Evolutionary conservation across 208 protist species (phyloP), one percentile per base, ranked within the genome.

Genomic region (Trypanosoma mega): DNA sequence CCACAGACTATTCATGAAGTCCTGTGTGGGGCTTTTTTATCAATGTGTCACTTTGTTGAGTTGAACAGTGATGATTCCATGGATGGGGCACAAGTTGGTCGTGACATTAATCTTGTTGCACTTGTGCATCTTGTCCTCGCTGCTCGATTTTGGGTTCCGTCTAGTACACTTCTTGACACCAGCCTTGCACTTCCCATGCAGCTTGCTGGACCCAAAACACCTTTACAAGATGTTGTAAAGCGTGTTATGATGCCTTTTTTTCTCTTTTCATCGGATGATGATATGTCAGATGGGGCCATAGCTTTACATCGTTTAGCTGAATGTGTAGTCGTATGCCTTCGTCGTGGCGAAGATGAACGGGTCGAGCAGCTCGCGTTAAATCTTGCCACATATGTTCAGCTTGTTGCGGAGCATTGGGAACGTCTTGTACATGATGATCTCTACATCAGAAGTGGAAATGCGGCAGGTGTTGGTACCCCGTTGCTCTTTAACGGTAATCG

Each of bases 211-310:
- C 20, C 48, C 7, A 51, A 54, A 21, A 54, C 57, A 45, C 44
- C 47, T 29, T 26, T 72, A 3, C 51, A 54, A 24, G 65, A 72
- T 4, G 50, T 24, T n/a, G 55, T 60, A 21, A 26, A 27, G 3
- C 48, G 33, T 37, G 41, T 64, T 23, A 41, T 72, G 8, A 36
- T 72, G 11, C 65, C 65, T 11, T 62, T 55, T 41, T 72, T 72
- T 21, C 24, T 33, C 48, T 21, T 37, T 24, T 37, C 31, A 8
- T 31, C 27, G 26, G 43, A 50, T 29, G 29, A 44, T n/a, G 36
- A 34, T 39, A 60, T 64, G 34, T 45, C 11, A 26, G 41, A 50
- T 12, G 52, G 29, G 43, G 49, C 65, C 12, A 36, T 72, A n/a
- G 65, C 43, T 1, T 33, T 72, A 1, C 50, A 72, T 33, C 46